phyloP scores from a whole-genome alignment of 768 basidiomycete species.

The Cystobasidium tubakii region DNA sequence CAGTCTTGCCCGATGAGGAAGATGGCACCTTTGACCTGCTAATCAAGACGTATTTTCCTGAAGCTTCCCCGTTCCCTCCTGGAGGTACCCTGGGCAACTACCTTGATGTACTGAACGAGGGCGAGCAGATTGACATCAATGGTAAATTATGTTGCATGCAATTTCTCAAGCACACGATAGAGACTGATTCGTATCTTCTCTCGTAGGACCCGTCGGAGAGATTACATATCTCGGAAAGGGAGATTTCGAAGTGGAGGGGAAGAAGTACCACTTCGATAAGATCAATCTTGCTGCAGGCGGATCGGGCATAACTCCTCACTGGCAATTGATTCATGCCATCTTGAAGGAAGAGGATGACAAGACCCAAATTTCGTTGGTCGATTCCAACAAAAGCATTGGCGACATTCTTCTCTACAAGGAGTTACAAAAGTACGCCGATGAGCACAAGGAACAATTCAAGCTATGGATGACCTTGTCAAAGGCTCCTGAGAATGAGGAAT shows the following conservation, averaged over 20 bases:
- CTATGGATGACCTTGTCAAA: constrained; percentile 4
- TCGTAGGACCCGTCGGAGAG: background rate
- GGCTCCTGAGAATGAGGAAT: background rate
- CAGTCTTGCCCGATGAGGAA: constrained; percentile 23
- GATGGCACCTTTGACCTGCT: constrained; percentile 20
- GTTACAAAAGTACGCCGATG: background rate
- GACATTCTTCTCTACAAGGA: constrained; percentile 12
- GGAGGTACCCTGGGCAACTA: constrained; percentile 12
- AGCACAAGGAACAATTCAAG: constrained; percentile 9
- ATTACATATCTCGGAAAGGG: constrained; percentile 7
- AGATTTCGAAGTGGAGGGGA: background rate
- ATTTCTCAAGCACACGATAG: too few relatives aligned
- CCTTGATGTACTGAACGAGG: constrained; percentile 15
- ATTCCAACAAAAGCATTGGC: background rate
- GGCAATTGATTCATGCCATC: constrained; percentile 27
- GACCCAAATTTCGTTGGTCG: constrained; percentile 11
- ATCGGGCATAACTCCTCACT: constrained; percentile 8
- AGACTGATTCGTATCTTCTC: too few relatives aligned
- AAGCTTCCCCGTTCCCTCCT: constrained; percentile 18
- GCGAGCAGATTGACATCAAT: constrained; percentile 21
- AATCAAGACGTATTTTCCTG: constrained; percentile 15
- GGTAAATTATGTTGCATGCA: too few relatives aligned
- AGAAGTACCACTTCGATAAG: constrained; percentile 6
- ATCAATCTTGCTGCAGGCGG: constrained; percentile 13
- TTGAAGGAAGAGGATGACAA: constrained; percentile 5